Conservation (phyloP, 257 asterid genomes). For the Capsicum chinense region DNA sequence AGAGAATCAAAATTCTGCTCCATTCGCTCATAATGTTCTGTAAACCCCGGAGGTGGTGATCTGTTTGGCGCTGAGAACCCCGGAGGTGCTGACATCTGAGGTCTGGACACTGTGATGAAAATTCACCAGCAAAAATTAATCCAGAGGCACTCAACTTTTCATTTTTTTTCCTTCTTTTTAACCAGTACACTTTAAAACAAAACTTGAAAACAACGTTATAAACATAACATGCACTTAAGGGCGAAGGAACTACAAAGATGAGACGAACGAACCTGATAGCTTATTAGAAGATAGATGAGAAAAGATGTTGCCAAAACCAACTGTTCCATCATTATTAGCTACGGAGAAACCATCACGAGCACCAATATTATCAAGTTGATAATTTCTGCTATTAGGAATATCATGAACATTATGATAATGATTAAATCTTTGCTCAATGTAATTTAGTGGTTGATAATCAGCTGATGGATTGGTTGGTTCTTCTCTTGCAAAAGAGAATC, state of each 20-base stretch:
- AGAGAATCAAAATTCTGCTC: constrained; percentile 56
- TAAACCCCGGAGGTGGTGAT: constrained; percentile 92
- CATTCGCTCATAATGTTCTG: constrained; percentile 62
- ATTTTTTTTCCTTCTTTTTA: neutral
- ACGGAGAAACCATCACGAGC: constrained; percentile 55
- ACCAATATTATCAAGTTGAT: constrained; percentile 52
- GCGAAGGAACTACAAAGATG: constrained; percentile 13
- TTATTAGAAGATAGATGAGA: constrained; percentile 57
- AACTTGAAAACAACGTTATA: constrained; percentile 18
- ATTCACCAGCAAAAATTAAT: constrained; percentile 25
- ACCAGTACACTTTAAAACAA: neutral
- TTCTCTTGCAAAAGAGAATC: constrained; percentile 96
- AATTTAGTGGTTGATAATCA: constrained; percentile 47
- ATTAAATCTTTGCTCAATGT: constrained; percentile 53
- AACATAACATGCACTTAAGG: neutral
- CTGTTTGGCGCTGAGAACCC: constrained; percentile 78
- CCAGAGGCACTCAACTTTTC: neutral
- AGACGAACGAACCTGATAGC: constrained; percentile 58
- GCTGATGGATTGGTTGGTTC: constrained; percentile 53
- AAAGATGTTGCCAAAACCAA: constrained; percentile 48
- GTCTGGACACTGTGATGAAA: constrained; percentile 63
- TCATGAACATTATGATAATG: constrained; percentile 49
- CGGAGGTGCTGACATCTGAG: constrained; percentile 93
- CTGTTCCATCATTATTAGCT: constrained; percentile 54
- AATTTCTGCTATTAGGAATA: constrained; percentile 48